Percentiles rank a stretch among this genome's conserved stretches.
These are phyloP conservation scores for Aspergillus persii DNA, from an alignment of 2,329 filamentous ascomycete genomes.

Conservation along the genomic window DNA sequence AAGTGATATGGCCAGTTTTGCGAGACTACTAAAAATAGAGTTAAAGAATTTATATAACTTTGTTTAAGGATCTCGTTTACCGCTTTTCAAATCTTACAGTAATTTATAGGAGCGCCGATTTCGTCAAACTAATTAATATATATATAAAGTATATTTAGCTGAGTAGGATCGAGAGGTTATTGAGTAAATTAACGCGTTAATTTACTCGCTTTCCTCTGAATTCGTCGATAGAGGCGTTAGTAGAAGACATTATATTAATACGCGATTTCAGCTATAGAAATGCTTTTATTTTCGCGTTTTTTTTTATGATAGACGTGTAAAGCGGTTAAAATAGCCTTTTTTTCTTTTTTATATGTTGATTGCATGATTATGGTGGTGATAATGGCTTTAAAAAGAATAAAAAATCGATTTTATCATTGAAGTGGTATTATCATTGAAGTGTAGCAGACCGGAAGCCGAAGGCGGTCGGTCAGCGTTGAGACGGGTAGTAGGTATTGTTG, in stretches of 20 bases:
- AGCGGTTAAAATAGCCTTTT: not conserved
- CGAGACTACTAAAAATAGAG: not conserved
- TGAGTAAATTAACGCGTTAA: too few relatives aligned
- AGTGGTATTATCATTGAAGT: too few relatives aligned
- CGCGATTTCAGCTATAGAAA: not conserved
- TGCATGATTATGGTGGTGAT: not conserved
- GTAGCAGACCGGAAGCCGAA: too few relatives aligned
- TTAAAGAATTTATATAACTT: not conserved
- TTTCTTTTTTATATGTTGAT: not conserved
- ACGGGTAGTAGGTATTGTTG: too few relatives aligned
- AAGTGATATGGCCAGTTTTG: not conserved
- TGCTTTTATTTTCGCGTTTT: not conserved
- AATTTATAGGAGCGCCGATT: not conserved
- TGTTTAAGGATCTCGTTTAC: not conserved
- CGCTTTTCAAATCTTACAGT: not conserved
- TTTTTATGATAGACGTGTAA: not conserved
- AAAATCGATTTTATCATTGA: too few relatives aligned
- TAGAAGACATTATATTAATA: not conserved
- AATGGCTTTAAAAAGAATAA: not conserved
- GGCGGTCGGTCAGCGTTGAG: too few relatives aligned
- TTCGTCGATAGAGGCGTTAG: not conserved
- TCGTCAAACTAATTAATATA: too few relatives aligned
- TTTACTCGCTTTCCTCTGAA: not conserved
- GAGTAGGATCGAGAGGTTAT: not conserved
- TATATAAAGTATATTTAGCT: too few relatives aligned